Evolutionary conservation across 1,139 yeast species (phyloP).

Genomic region (Cylindricascospora bacillispora): DNA sequence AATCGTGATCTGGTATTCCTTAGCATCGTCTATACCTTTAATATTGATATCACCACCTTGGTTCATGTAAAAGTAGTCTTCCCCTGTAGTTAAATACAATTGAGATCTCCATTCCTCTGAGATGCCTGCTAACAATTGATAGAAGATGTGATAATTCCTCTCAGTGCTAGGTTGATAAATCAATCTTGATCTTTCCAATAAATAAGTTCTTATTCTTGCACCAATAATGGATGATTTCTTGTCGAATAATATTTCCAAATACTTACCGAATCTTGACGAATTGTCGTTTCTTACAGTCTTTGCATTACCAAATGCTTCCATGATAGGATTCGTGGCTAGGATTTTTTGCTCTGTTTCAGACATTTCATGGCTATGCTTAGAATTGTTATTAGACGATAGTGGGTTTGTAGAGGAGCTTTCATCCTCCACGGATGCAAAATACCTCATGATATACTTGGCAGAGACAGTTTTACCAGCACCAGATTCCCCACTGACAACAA

Average conservation of each 20-base stretch:
- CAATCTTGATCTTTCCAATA: conserved; percentile 84
- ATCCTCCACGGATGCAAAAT: conserved; percentile 83
- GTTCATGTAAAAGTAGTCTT: conserved; percentile 68
- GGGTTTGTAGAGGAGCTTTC: conserved; percentile 17
- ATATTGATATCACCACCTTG: conserved; percentile 78
- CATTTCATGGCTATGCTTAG: conserved; percentile 46
- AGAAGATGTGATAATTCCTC: conserved; percentile 91
- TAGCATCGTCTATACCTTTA: conserved; percentile 68
- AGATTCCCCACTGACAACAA: conserved; percentile 94
- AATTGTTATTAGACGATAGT: conserved; percentile 22
- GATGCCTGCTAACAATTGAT: conserved; percentile 78
- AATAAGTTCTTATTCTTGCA: conserved; percentile 84
- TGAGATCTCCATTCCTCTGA: conserved; percentile 42
- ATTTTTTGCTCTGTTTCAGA: conserved; percentile 90
- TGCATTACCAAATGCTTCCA: conserved; percentile 98
- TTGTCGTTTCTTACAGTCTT: conserved; percentile 95
- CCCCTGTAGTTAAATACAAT: conserved; percentile 50
- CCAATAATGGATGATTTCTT: conserved; percentile 69
- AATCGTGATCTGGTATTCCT: conserved; percentile 61
- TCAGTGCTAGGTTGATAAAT: conserved; percentile 86
- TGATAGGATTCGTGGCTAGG: conserved; percentile 92
- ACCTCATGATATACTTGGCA: conserved; percentile 95
- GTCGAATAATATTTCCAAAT: conserved; percentile 81
- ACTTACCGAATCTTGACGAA: conserved; percentile 94
- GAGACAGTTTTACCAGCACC: conserved; percentile 98